Evolutionary conservation across 495 filamentous ascomycete genomes (phyloP), one percentile per base, ranked within the genome.

Genomic region (Peziza echinospora): DNA sequence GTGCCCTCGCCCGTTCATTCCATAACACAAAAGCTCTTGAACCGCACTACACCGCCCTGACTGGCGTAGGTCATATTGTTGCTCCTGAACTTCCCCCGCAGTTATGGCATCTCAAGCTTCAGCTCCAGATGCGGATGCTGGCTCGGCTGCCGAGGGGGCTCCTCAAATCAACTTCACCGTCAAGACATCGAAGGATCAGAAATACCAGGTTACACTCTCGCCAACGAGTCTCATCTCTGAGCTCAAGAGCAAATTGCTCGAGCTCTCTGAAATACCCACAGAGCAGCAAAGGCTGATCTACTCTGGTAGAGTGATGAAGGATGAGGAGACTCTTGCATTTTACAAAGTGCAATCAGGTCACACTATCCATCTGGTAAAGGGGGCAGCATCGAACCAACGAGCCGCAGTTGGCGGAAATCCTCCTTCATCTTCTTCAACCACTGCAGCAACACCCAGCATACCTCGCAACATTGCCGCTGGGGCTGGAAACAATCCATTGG

Each of bases 341-440:
- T 92, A 91, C 65, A 99, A 93, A 65, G 83, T 99, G 62, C 92
- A 94, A 64, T 73, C 82, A 47, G 80, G 82, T n/a, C 84, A 94
- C 58, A 94, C 89, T 7, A 75, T 96, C 49, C 91, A 99, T 62
- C 69, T 99, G 56, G 91, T 99, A 47, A 93, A 91, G 63, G 83
- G 83, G 53, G 91, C 91, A 24, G 79, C 78, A 21, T 96, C 87
- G 68, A 94, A 93, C 60, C 72, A 76, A 47, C 70, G 77, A 16
- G 72, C 79, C 48, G 72, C 71, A 43, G 68, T 75, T 11, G 65
- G 68, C 26, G 59, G 71, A 10, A 58, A 72, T 10, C 56, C 71
- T 16, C 55, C 66, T 9, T 53, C 71, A 13, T 61, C 73, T 11
- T 63, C 76, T 24, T 63, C 49, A 40, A 64, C 71, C 41, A 63